These are phyloP conservation scores for Acacia confusa DNA, from an alignment of 306 rosid genomes.

Conservation along the genomic window DNA sequence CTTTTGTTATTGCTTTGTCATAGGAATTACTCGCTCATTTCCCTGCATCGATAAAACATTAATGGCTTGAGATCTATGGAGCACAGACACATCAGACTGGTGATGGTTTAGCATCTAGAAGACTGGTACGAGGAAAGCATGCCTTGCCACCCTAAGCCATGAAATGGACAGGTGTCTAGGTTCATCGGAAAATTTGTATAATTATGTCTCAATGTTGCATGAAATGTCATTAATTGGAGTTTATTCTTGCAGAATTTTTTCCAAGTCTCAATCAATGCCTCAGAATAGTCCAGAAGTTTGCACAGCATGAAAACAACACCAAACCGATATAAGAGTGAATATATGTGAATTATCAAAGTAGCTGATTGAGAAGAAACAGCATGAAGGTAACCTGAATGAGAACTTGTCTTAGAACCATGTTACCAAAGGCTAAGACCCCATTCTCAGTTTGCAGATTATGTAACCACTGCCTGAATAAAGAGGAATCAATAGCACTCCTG, in stretches of 20 bases:
- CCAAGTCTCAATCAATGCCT: neutral
- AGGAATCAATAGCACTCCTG: constrained; percentile 85
- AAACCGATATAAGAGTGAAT: neutral
- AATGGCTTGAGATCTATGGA: neutral
- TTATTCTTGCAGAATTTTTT: neutral
- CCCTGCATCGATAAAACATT: neutral
- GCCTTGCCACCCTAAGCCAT: neutral
- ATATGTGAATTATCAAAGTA: neutral
- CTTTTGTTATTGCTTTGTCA: neutral
- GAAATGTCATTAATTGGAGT: neutral
- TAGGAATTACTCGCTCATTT: neutral
- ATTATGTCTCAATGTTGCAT: neutral
- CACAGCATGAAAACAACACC: neutral
- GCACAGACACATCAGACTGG: neutral
- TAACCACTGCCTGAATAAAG: constrained; percentile 85
- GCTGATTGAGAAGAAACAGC: neutral
- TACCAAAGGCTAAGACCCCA: constrained; percentile 68
- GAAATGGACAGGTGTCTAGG: neutral
- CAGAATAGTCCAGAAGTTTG: neutral
- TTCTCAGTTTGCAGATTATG: constrained; percentile 67
- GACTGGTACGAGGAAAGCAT: neutral
- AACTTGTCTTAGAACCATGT: constrained; percentile 59
- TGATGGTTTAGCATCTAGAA: neutral
- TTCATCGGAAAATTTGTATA: neutral
- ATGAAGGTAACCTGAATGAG: constrained; percentile 69